These are phyloP conservation scores for Elsinoe arachidis DNA, from an alignment of 2,329 filamentous ascomycete genomes.

Conservation along the genomic window DNA sequence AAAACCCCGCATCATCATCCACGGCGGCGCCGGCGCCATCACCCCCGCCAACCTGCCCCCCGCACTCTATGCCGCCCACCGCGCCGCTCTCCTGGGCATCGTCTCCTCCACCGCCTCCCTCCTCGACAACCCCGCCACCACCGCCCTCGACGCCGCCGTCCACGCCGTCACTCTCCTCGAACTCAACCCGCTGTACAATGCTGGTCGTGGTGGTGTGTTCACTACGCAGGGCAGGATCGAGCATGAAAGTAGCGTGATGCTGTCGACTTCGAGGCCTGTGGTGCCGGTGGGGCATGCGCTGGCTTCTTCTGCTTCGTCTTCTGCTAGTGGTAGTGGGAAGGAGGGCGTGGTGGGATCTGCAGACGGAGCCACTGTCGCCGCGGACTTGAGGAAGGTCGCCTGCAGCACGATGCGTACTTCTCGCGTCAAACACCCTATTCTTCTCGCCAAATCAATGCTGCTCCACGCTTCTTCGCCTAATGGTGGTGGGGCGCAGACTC, in stretches of 20 bases:
- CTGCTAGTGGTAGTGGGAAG: neutral
- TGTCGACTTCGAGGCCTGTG: constrained; percentile 51
- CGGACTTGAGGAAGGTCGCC: constrained; percentile 57
- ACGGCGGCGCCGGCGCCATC: constrained; percentile 42
- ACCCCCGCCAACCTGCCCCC: constrained; percentile 31
- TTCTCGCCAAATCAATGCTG: constrained; percentile 63
- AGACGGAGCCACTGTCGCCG: neutral
- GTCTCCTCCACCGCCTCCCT: constrained; percentile 23
- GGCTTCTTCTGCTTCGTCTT: neutral
- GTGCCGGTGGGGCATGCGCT: neutral
- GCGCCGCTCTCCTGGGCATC: constrained; percentile 31
- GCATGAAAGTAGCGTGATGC: constrained; percentile 82
- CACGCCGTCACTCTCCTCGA: constrained; percentile 70
- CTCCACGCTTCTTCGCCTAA: constrained; percentile 56
- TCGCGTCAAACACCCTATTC: constrained; percentile 70
- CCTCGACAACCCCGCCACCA: constrained; percentile 33
- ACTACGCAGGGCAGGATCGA: constrained; percentile 75
- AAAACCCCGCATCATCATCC: constrained; percentile 39
- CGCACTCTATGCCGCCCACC: constrained; percentile 31
- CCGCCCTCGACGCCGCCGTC: constrained; percentile 64
- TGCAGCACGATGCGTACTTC: constrained; percentile 67
- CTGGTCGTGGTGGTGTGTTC: constrained; percentile 76
- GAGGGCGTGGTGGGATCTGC: too few relatives aligned
- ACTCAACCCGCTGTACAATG: constrained; percentile 75
- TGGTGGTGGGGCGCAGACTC: constrained; percentile 53